These are phyloP conservation scores for Spathaspora sp. DNA, from an alignment of 1,139 yeast species.

Conservation along the genomic window DNA sequence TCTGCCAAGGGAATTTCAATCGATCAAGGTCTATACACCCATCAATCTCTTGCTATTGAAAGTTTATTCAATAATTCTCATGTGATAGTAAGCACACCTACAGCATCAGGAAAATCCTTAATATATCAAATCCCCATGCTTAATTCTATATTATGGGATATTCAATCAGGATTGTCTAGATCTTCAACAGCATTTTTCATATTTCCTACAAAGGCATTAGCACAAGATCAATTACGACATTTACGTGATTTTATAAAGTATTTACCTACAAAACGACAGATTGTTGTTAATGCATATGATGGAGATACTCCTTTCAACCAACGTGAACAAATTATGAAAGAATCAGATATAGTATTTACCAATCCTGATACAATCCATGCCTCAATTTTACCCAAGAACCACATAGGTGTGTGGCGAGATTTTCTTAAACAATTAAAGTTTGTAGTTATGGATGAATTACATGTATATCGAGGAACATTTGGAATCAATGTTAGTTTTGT, in stretches of 20 bases:
- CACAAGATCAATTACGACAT: slow-evolving; percentile 91
- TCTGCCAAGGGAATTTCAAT: slow-evolving; percentile 49
- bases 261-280: slow-evolving; percentile 35
- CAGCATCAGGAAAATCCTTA: slow-evolving; percentile 93
- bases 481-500: slow-evolving; percentile 90
- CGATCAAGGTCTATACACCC: slow-evolving; percentile 61
- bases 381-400: slow-evolving; percentile 66
- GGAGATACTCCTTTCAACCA: slow-evolving; percentile 77
- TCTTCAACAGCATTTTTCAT: slow-evolving; percentile 72
- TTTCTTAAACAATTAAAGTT: slow-evolving; percentile 64
- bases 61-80: slow-evolving; percentile 46
- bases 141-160: slow-evolving; percentile 50
- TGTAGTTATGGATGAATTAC: slow-evolving; percentile 88
- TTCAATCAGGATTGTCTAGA: slow-evolving; percentile 22
- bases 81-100: slow-evolving; percentile 86
- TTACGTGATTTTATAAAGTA: slow-evolving; percentile 56
- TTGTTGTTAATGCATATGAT: slow-evolving; percentile 77
- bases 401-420: slow-evolving; percentile 55
- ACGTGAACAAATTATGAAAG: slow-evolving; percentile 53
- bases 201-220: slow-evolving; percentile 95
- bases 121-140: slow-evolving; percentile 88
- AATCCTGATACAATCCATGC: slow-evolving; percentile 95
- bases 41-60: slow-evolving; percentile 77
- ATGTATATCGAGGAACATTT: slow-evolving; percentile 84
- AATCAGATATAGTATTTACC: slow-evolving; percentile 81